These are phyloP conservation scores for Jatropha multifida DNA, from an alignment of 441 rosid genomes.

Conservation along the genomic window DNA sequence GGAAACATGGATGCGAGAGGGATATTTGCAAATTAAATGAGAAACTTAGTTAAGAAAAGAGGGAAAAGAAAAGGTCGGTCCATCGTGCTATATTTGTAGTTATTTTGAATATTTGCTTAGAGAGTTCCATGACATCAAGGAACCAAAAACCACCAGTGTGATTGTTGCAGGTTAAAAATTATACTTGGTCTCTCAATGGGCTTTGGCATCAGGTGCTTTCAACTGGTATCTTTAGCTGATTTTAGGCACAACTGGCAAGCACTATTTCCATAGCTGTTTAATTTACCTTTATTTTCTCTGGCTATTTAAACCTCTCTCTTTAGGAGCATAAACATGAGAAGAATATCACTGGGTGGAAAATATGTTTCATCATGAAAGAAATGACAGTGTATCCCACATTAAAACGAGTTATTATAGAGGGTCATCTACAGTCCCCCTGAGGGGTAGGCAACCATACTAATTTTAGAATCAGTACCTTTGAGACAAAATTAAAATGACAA, in stretches of 20 bases:
- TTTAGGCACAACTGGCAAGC: background rate
- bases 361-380: background rate
- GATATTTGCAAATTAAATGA: background rate
- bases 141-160: background rate
- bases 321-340: background rate
- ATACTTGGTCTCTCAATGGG: background rate
- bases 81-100: constrained; percentile 1
- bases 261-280: background rate
- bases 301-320: background rate
- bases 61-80: too few relatives aligned
- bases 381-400: background rate
- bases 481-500: constrained; percentile 2
- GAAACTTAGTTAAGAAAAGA: background rate
- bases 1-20: background rate
- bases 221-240: background rate
- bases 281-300: background rate
- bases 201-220: background rate
- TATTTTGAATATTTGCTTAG: constrained; percentile 1
- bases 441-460: background rate
- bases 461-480: constrained; percentile 1
- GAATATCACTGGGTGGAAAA: background rate
- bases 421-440: background rate
- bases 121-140: background rate
- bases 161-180: background rate
- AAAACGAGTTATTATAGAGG: background rate